A percentile compares a stretch with the other conserved stretches of the same genome.
Evolutionary conservation across 176 grass and related monocot species (phyloP).

Genomic region (Chrysopogon serrulatus): DNA sequence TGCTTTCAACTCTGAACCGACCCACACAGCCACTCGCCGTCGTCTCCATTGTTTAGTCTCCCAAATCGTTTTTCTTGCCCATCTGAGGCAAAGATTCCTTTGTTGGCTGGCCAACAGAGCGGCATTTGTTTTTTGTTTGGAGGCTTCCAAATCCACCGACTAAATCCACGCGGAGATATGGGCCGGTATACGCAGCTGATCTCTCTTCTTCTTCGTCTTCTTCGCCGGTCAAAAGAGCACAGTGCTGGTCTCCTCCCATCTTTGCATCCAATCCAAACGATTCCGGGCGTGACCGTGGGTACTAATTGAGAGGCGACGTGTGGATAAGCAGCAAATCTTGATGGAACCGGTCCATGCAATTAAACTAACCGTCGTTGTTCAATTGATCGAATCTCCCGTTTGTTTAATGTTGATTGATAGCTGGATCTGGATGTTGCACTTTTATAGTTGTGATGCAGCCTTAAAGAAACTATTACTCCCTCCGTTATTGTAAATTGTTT

Average conservation of each 20-base stretch:
- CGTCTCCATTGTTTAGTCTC: not conserved
- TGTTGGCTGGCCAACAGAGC: not conserved
- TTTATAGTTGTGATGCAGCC: not conserved
- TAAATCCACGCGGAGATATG: conserved; percentile 39
- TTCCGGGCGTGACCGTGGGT: not conserved
- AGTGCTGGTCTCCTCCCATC: not conserved
- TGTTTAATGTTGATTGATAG: not conserved
- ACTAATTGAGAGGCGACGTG: not conserved
- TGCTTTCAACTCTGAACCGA: not conserved
- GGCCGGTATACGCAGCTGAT: not conserved
- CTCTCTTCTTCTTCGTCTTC: not conserved
- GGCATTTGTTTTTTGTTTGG: not conserved
- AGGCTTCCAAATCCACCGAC: conserved; percentile 35
- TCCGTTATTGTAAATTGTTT: no score
- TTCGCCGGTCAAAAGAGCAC: conserved; percentile 12
- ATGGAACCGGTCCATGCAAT: conserved; percentile 17
- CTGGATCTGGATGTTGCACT: not conserved
- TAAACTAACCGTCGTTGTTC: not conserved
- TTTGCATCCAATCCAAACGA: conserved; percentile 1
- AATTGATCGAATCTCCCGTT: not conserved
- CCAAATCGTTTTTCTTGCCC: conserved; percentile 30
- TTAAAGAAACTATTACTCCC: no score
- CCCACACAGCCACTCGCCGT: not conserved
- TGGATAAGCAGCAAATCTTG: conserved; percentile 25
- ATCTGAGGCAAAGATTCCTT: conserved; percentile 44